phyloP scores from a whole-genome alignment of 2,329 filamentous ascomycete genomes.

The Penicillium vulpinum region DNA sequence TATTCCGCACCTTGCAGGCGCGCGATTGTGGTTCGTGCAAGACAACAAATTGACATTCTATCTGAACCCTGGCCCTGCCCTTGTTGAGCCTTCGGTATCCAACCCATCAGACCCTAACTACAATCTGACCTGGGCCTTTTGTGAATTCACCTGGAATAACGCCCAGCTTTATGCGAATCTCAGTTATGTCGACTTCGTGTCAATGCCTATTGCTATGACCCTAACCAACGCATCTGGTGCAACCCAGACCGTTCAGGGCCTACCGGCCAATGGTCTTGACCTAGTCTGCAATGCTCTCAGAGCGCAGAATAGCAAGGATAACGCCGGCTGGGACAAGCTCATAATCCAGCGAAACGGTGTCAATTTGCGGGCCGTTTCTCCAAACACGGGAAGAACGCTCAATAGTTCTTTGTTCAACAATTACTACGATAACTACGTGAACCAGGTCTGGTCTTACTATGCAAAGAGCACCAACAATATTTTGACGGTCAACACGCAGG shows the following conservation, averaged over 20 bases:
- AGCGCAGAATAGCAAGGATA: constrained; percentile 58
- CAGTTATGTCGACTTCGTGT: constrained; percentile 73
- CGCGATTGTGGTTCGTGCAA: constrained; percentile 70
- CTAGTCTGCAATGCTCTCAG: constrained; percentile 56
- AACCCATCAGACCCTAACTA: constrained; percentile 66
- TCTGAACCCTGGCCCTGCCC: constrained; percentile 68
- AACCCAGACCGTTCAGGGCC: constrained; percentile 58
- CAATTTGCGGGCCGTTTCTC: constrained; percentile 44
- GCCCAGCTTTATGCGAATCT: constrained; percentile 67
- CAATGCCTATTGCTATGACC: constrained; percentile 60
- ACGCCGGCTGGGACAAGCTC: constrained; percentile 62
- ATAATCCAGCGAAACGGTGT: constrained; percentile 49
- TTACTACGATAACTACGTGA: constrained; percentile 56
- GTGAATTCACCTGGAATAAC: constrained; percentile 67
- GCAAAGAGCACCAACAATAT: constrained; percentile 32
- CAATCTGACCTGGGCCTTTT: constrained; percentile 64
- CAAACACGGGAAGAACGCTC: constrained; percentile 43
- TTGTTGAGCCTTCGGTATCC: constrained; percentile 73
- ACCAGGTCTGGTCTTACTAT: constrained; percentile 54
- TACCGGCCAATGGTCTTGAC: constrained; percentile 58
- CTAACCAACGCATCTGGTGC: constrained; percentile 47
- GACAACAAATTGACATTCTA: constrained; percentile 64
- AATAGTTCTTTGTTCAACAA: constrained; percentile 50
- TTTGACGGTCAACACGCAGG: constrained; percentile 66
- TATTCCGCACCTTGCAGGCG: constrained; percentile 69